Evolutionary conservation across 2,329 filamentous ascomycete genomes (phyloP).

Genomic region (Diaporthe amygdali): DNA sequence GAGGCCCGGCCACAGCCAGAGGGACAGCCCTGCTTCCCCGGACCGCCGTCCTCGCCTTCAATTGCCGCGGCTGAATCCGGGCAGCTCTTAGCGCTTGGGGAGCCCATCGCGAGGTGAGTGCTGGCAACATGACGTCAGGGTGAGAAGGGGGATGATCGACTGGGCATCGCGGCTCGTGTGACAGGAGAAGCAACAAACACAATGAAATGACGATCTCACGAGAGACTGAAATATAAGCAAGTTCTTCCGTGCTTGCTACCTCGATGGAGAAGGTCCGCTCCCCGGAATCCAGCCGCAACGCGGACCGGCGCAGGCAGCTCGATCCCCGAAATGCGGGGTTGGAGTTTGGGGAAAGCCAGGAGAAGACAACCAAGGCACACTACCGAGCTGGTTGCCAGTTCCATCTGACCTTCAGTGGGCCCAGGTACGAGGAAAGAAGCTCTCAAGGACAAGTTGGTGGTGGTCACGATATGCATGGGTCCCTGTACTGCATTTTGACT

Average conservation of each 20-base stretch:
- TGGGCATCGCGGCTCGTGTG: not conserved
- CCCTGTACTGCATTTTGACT: no score
- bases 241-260: not conserved
- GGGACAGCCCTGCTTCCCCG: not conserved
- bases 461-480: not conserved
- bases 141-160: not conserved
- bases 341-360: not conserved
- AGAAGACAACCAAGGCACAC: not conserved
- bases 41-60: not conserved
- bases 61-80: not conserved
- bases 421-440: not conserved
- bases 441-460: not conserved
- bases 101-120: not conserved
- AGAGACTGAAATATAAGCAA: not conserved
- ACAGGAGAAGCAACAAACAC: not conserved
- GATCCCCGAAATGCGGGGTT: slow-evolving; percentile 16
- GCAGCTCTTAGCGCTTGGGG: not conserved
- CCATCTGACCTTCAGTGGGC: not conserved
- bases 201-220: not conserved
- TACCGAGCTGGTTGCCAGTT: not conserved
- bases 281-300: not conserved
- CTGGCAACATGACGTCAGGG: slow-evolving; percentile 4
- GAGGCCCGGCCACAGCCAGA: not conserved
- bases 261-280: not conserved
- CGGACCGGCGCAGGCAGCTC: not conserved